Conservation (phyloP, 2,329 filamentous ascomycete species). For the Verticillium zaregamsianum region DNA sequence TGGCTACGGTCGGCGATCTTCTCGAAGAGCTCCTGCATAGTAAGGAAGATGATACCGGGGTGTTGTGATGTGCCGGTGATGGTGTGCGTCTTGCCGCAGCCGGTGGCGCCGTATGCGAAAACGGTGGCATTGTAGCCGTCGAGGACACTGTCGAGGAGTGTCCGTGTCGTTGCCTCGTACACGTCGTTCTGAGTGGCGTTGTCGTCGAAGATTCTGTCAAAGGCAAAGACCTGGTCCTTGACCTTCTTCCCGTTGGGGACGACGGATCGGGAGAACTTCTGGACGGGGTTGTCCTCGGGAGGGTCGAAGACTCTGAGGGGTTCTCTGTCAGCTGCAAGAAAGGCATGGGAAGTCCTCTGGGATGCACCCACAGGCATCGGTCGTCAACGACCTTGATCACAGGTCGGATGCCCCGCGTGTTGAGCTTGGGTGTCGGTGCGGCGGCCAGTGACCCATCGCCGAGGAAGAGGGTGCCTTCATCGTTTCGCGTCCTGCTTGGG, state of each 20-base stretch:
- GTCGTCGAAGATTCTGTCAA: slow-evolving; percentile 95
- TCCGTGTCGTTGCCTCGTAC: slow-evolving; percentile 88
- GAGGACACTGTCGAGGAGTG: slow-evolving; percentile 87
- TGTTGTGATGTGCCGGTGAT: slow-evolving; percentile 90
- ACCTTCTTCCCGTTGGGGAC: slow-evolving; percentile 83
- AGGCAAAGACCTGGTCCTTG: slow-evolving; percentile 96
- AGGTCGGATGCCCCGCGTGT: slow-evolving; percentile 79
- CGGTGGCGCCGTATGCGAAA: slow-evolving; percentile 96
- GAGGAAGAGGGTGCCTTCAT: slow-evolving; percentile 89
- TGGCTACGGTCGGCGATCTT: slow-evolving; percentile 82
- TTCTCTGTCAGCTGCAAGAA: background rate
- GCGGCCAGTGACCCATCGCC: slow-evolving; percentile 94
- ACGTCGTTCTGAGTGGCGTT: slow-evolving; percentile 89
- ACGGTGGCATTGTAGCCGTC: slow-evolving; percentile 99
- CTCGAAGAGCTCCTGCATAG: slow-evolving; percentile 98
- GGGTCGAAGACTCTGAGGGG: slow-evolving; percentile 82
- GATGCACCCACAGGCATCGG: slow-evolving; percentile 73
- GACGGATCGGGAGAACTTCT: slow-evolving; percentile 79
- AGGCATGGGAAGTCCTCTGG: background rate
- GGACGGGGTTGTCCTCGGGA: slow-evolving; percentile 88
- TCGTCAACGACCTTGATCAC: slow-evolving; percentile 97
- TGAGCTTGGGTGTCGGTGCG: slow-evolving; percentile 76
- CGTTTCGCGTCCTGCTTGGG: slow-evolving; percentile 52
- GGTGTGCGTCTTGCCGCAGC: slow-evolving; percentile 97
- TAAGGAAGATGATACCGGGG: slow-evolving; percentile 96